Evolutionary conservation across 1,139 yeast genomes (phyloP).

Genomic region (Lodderomyces elongisporus): DNA sequence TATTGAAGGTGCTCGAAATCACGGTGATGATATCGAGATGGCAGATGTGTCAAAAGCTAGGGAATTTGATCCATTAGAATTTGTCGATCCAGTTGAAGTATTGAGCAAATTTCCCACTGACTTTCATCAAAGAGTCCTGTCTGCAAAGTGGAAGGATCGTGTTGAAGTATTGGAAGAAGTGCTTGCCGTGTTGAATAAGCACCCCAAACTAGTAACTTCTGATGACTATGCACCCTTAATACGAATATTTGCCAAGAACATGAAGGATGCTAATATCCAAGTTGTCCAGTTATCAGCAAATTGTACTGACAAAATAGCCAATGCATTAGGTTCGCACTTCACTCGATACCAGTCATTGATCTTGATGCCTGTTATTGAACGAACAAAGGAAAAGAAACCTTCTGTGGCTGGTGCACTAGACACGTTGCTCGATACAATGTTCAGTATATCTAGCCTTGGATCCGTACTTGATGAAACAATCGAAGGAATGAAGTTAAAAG

Average conservation of each 20-base stretch:
- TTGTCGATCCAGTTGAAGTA: constrained; percentile 51
- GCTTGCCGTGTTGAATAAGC: constrained; percentile 47
- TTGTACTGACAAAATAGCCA: constrained; percentile 57
- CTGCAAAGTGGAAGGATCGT: constrained; percentile 87
- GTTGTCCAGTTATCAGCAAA: constrained; percentile 81
- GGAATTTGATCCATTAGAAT: constrained; percentile 35
- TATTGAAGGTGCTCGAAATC: constrained; percentile 10
- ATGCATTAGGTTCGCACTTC: constrained; percentile 58
- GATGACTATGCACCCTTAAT: constrained; percentile 62
- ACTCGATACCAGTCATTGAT: constrained; percentile 48
- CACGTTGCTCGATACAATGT: constrained; percentile 62
- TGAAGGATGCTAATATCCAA: constrained; percentile 87
- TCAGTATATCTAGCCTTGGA: constrained; percentile 48
- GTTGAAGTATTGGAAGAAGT: constrained; percentile 79
- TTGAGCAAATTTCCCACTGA: constrained; percentile 61
- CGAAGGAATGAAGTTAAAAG: constrained; percentile 63
- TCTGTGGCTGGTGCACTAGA: constrained; percentile 68
- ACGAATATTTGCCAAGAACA: constrained; percentile 59
- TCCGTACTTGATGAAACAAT: constrained; percentile 55
- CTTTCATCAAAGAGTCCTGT: constrained; percentile 49
- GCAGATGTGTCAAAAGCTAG: constrained; percentile 18
- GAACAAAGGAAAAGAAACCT: constrained; percentile 83
- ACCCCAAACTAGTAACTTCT: constrained; percentile 28
- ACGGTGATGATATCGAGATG: constrained; percentile 42
- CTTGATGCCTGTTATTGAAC: constrained; percentile 63